Evolutionary conservation across 495 filamentous ascomycete genomes (phyloP).

Genomic region (Tuber brumale): DNA sequence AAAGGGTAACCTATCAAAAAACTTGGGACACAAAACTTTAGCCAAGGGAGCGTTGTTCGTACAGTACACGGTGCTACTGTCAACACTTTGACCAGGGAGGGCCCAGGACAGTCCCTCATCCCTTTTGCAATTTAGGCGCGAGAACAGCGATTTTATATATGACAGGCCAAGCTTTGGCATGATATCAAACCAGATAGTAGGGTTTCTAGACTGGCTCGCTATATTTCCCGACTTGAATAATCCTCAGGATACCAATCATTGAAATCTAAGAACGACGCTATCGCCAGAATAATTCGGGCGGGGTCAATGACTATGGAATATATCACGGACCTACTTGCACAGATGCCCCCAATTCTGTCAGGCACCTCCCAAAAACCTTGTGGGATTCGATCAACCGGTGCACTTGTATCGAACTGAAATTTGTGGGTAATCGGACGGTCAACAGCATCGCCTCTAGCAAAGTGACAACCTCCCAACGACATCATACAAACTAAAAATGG

Average conservation of each 20-base stretch:
- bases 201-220: neutral
- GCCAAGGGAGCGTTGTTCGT: neutral
- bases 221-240: neutral
- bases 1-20: neutral
- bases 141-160: neutral
- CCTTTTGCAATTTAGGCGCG: no score
- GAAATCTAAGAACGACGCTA: neutral
- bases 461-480: neutral
- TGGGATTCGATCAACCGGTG: neutral
- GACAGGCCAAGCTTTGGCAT: neutral
- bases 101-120: neutral
- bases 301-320: neutral
- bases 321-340: neutral
- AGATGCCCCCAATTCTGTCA: neutral
- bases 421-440: neutral
- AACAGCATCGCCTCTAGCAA: neutral
- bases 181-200: neutral
- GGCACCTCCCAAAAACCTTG: neutral
- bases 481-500: neutral
- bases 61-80: neutral
- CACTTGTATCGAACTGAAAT: neutral
- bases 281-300: neutral
- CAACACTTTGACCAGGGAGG: neutral
- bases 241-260: neutral
- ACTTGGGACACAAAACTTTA: neutral